A percentile compares a stretch with the other conserved stretches of the same genome.
These are phyloP conservation scores for Neonothopanus nambi DNA, from an alignment of 1,284 basidiomycete genomes.

Conservation along the genomic window DNA sequence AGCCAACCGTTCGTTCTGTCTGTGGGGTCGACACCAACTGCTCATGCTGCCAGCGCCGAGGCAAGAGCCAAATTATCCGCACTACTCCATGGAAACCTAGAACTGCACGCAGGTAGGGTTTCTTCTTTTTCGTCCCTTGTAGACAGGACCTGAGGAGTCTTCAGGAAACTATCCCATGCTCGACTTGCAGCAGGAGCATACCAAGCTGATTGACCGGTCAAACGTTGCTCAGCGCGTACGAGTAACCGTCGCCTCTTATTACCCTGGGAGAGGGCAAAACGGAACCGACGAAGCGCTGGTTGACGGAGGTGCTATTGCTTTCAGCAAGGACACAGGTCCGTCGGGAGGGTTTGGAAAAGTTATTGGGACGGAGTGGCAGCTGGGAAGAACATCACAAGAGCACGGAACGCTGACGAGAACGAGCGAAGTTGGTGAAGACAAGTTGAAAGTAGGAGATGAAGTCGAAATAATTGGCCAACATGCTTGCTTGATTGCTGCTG, in stretches of 20 bases:
- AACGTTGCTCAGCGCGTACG: conserved; percentile 71
- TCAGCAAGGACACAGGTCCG: conserved; percentile 84
- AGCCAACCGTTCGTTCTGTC: conserved; percentile 66
- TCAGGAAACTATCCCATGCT: conserved; percentile 81
- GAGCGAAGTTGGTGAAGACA: conserved; percentile 23
- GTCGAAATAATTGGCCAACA: conserved; percentile 75
- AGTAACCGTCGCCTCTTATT: conserved; percentile 75
- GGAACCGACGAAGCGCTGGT: conserved; percentile 73
- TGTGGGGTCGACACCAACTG: conserved; percentile 86
- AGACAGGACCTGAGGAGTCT: background rate
- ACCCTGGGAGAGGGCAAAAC: conserved; percentile 63
- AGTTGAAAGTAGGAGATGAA: conserved; percentile 58
- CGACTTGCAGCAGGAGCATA: conserved; percentile 83
- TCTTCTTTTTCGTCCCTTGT: too few relatives aligned
- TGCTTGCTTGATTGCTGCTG: conserved; percentile 77
- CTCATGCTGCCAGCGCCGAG: conserved; percentile 69
- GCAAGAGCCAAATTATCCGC: conserved; percentile 45
- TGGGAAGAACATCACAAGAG: conserved; percentile 78
- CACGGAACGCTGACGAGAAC: conserved; percentile 69
- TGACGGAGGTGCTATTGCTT: conserved; percentile 81
- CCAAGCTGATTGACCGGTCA: conserved; percentile 57
- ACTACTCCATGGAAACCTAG: conserved; percentile 60
- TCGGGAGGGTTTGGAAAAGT: conserved; percentile 73
- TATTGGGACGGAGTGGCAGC: conserved; percentile 66
- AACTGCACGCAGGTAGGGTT: conserved; percentile 70